Evolutionary conservation across 441 rosid species (phyloP).

Genomic region (Populus hybrid): DNA sequence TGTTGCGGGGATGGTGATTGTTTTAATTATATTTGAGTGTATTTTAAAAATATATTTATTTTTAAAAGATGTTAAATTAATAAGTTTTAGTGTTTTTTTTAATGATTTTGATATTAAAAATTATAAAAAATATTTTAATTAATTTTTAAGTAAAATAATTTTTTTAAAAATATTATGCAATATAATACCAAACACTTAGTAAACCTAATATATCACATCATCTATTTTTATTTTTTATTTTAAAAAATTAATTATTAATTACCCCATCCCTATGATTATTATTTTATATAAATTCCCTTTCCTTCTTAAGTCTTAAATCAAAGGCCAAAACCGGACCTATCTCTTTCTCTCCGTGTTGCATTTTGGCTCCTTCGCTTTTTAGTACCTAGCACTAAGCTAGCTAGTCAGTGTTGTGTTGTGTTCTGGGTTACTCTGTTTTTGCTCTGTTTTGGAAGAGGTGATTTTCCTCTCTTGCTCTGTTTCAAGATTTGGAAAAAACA

Average conservation of each 20-base stretch:
- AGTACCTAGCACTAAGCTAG: background rate
- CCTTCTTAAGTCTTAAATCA: background rate
- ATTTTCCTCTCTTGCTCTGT: background rate
- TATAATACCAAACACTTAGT: background rate
- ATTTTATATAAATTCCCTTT: constrained; percentile 18
- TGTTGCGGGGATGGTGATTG: constrained; percentile 1
- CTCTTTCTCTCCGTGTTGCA: background rate
- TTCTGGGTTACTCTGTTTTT: background rate
- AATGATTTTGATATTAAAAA: too few relatives aligned
- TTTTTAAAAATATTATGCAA: accelerated
- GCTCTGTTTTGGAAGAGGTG: constrained; percentile 7
- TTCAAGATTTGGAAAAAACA: background rate
- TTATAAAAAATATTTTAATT: too few relatives aligned
- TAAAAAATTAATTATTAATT: background rate
- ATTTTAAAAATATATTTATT: too few relatives aligned
- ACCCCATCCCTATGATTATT: constrained; percentile 2
- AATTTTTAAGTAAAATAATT: too few relatives aligned
- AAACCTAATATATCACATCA: constrained; percentile 22
- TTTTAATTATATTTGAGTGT: too few relatives aligned
- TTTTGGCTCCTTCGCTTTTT: constrained; percentile 25
- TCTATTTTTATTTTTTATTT: background rate
- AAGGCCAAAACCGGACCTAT: background rate
- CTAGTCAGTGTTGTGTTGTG: background rate
- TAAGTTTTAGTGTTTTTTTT: too few relatives aligned
- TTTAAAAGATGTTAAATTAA: too few relatives aligned